Conservation (phyloP, 2,329 filamentous ascomycete genomes). For the Fusarium proliferatum region DNA sequence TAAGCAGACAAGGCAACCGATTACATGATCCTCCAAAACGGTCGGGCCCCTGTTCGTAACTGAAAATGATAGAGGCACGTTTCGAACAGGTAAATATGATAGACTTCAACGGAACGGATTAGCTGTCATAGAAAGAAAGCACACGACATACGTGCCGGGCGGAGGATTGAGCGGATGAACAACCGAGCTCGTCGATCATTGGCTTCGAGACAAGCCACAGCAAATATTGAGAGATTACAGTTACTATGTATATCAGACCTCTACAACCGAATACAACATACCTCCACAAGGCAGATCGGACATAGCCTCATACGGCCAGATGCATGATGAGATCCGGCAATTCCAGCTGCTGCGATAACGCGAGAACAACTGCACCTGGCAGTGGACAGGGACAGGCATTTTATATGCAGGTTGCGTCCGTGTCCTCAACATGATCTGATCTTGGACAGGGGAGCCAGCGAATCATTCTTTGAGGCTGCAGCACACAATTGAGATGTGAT, state of each 20-base stretch:
- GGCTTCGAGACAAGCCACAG: neutral
- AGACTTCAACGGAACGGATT: no score
- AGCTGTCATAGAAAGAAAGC: neutral
- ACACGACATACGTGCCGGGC: neutral
- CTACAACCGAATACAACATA: neutral
- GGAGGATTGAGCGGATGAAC: neutral
- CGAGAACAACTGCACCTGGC: neutral
- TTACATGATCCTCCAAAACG: neutral
- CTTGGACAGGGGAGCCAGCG: neutral
- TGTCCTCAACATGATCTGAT: neutral
- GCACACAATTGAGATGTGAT: neutral
- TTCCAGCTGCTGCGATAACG: neutral
- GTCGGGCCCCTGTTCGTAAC: neutral
- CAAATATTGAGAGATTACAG: neutral
- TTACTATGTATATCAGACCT: neutral
- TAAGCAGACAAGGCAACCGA: neutral
- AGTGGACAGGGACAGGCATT: neutral
- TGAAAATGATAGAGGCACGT: neutral
- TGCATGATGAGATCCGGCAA: slow-evolving; percentile 1
- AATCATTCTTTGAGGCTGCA: neutral
- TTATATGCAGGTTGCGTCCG: neutral
- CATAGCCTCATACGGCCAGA: neutral
- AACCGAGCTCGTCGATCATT: neutral
- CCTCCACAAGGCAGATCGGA: neutral
- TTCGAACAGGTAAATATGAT: neutral